Evolutionary conservation across 2,329 filamentous ascomycete species (phyloP).

Genomic region (Paraphaeosphaeria sporulosa): DNA sequence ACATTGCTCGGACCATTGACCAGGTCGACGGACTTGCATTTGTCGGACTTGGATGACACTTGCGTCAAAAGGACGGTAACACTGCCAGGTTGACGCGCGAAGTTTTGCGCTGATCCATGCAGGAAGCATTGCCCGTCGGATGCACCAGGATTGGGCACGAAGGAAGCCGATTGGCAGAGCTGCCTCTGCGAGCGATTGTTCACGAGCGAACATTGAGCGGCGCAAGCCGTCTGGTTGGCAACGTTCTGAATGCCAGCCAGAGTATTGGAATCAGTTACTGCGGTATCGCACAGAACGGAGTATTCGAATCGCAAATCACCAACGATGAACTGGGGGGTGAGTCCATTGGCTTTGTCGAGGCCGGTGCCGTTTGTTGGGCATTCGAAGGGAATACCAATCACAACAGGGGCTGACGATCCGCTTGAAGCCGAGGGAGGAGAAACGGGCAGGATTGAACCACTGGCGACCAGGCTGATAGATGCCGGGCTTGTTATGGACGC

Average conservation of each 20-base stretch:
- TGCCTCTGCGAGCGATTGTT: constrained; percentile 32
- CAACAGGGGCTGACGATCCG: constrained; percentile 19
- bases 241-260: constrained; percentile 24
- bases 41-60: constrained; percentile 28
- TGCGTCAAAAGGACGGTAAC: constrained; percentile 31
- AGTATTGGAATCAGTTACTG: constrained; percentile 27
- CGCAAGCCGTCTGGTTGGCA: constrained; percentile 33
- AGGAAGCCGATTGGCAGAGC: constrained; percentile 33
- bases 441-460: constrained; percentile 13
- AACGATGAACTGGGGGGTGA: constrained; percentile 34
- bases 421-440: constrained; percentile 1
- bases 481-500: constrained; percentile 10
- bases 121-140: constrained; percentile 32
- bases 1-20: constrained; percentile 9
- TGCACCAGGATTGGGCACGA: constrained; percentile 27
- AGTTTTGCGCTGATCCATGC: constrained; percentile 19
- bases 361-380: constrained; percentile 26
- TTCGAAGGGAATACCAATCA: constrained; percentile 35
- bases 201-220: constrained; percentile 38
- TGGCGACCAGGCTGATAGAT: constrained; percentile 11
- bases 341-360: constrained; percentile 12
- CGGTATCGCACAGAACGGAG: constrained; percentile 37
- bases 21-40: constrained; percentile 26
- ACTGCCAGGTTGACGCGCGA: constrained; percentile 26
- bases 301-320: constrained; percentile 36